phyloP scores from a whole-genome alignment of 148 eudicot genomes.

The Rhododendron griersonianum region DNA sequence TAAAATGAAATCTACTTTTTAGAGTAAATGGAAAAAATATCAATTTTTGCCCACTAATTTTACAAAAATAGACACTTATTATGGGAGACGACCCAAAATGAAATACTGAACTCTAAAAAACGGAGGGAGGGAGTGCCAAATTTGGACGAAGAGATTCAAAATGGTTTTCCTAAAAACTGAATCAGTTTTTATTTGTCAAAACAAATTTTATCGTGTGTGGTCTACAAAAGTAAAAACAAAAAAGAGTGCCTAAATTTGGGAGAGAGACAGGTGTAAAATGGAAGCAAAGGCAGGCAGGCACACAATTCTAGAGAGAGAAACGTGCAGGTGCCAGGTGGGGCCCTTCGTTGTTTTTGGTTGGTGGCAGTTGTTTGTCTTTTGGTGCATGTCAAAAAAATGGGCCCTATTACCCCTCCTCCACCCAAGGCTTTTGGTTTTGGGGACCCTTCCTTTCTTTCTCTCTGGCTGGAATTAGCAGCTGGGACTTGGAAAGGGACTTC shows the following conservation, averaged over 20 bases:
- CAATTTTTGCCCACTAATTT: no score
- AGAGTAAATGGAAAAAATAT: no score
- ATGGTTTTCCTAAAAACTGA: neutral
- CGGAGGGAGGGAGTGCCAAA: neutral
- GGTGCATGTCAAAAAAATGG: slow-evolving; percentile 29
- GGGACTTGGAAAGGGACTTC: slow-evolving; percentile 25
- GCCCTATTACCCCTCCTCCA: neutral
- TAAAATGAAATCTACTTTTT: no score
- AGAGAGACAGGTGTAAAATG: slow-evolving; percentile 26
- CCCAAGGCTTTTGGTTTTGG: slow-evolving; percentile 5
- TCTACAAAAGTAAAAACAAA: neutral
- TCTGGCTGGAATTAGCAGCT: neutral
- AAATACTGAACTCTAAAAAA: no score
- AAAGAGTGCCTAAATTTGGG: neutral
- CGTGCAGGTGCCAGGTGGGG: neutral
- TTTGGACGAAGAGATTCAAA: neutral
- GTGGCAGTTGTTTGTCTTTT: slow-evolving; percentile 4
- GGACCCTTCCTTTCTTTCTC: neutral
- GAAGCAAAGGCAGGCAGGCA: slow-evolving; percentile 29
- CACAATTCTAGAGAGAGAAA: slow-evolving; percentile 14
- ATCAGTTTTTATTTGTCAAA: neutral
- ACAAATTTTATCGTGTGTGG: neutral
- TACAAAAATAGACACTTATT: no score
- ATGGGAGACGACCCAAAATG: no score
- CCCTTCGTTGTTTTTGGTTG: neutral